Evolutionary conservation across 2,329 filamentous ascomycete species (phyloP).

Genomic region (Ceratocystiopsis brevicomis): DNA sequence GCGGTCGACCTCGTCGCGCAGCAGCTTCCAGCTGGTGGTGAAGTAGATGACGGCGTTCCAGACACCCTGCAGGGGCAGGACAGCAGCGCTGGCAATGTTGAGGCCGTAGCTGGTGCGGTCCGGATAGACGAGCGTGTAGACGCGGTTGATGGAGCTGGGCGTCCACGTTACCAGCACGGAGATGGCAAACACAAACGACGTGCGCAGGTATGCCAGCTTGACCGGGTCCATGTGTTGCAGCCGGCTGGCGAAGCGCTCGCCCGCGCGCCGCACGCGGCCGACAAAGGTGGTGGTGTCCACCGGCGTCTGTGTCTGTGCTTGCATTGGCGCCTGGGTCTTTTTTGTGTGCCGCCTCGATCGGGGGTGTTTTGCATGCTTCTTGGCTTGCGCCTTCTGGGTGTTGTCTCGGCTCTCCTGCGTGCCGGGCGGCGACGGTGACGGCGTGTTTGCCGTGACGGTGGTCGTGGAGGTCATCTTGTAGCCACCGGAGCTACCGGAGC

Average conservation of each 20-base stretch:
- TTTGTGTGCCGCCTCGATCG: no score
- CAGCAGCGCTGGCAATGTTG: conserved; percentile 49
- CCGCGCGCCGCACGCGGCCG: conserved; percentile 1
- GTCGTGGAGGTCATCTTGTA: conserved; percentile 3
- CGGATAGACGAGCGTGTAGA: conserved; percentile 45
- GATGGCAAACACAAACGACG: conserved; percentile 41
- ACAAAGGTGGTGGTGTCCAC: not conserved
- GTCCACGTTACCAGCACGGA: conserved; percentile 44
- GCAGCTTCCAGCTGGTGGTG: conserved; percentile 34
- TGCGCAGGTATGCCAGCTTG: conserved; percentile 41
- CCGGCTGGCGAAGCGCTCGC: conserved; percentile 14
- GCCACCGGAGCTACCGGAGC: not conserved
- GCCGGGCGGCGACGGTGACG: not conserved
- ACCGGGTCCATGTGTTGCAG: conserved; percentile 32
- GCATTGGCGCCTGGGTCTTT: not conserved
- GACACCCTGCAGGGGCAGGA: conserved; percentile 59
- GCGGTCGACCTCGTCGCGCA: conserved; percentile 13
- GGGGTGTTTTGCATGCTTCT: no score
- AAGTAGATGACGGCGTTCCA: conserved; percentile 70
- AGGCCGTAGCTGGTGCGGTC: conserved; percentile 39
- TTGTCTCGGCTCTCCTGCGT: no score
- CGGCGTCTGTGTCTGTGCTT: not conserved
- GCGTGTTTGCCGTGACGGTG: conserved; percentile 2
- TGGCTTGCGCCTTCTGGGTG: no score
- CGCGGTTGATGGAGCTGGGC: conserved; percentile 52